Percentiles rank a stretch among this genome's conserved stretches.
Conservation (phyloP, 192 early-diverging fungal species). For the Podochytrium sp. region DNA sequence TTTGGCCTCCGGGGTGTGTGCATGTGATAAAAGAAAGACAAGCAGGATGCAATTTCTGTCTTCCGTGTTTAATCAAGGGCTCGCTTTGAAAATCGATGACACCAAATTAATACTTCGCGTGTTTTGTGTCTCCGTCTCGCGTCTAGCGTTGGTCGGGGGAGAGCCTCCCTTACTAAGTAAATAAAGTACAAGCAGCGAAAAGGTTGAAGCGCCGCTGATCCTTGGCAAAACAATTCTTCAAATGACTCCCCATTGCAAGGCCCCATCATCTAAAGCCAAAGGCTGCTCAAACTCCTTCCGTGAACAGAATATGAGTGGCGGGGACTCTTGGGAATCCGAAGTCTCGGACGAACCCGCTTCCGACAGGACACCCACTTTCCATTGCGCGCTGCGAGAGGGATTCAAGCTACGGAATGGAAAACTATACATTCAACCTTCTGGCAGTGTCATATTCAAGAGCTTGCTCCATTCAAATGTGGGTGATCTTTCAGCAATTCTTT, state of each 20-base stretch:
- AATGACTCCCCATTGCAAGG: no score
- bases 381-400: background rate
- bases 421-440: background rate
- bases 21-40: background rate
- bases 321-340: no score
- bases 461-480: background rate
- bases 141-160: no score
- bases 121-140: no score
- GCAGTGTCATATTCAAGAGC: background rate
- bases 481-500: no score
- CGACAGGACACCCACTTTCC: background rate
- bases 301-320: background rate
- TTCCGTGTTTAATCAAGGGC: no score
- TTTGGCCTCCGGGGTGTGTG: background rate
- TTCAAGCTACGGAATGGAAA: background rate
- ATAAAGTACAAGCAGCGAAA: background rate
- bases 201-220: background rate
- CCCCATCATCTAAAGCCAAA: background rate
- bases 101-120: no score
- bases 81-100: no score
- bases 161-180: no score
- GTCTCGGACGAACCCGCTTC: background rate
- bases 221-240: background rate
- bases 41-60: no score
- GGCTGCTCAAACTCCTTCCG: background rate